These are phyloP conservation scores for Pterocarpus macrocarpus DNA, from an alignment of 306 rosid species.

Conservation along the genomic window DNA sequence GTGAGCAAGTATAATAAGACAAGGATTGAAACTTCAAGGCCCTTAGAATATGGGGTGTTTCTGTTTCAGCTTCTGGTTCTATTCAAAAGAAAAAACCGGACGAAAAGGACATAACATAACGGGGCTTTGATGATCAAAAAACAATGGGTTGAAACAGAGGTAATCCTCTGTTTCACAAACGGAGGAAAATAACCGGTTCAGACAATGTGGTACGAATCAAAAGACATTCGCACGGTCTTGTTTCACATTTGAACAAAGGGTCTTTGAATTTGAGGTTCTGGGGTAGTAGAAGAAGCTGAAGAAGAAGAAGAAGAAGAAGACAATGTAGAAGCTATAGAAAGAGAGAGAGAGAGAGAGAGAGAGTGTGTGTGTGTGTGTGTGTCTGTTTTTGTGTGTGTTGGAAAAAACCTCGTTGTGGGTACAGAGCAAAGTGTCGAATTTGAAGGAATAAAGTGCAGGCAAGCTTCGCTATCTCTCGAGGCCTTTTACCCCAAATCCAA, in stretches of 20 bases:
- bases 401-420: conserved; percentile 71
- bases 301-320: conserved; percentile 49
- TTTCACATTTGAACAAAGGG: conserved; percentile 18
- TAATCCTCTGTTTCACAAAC: conserved; percentile 50
- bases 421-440: conserved; percentile 74
- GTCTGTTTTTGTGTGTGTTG: conserved; percentile 23
- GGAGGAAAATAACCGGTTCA: conserved; percentile 51
- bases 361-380: conserved; percentile 33
- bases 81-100: conserved; percentile 6
- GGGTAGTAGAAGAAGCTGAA: neutral
- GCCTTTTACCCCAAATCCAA: conserved; percentile 79
- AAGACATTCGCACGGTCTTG: conserved; percentile 41
- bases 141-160: neutral
- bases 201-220: conserved; percentile 50
- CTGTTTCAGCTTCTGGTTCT: conserved; percentile 25
- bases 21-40: neutral
- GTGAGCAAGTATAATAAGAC: neutral
- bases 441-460: conserved; percentile 76
- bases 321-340: conserved; percentile 58
- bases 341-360: conserved; percentile 47
- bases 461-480: conserved; percentile 57
- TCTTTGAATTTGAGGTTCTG: conserved; percentile 49
- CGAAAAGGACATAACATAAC: conserved; percentile 25
- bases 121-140: conserved; percentile 38
- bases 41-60: conserved; percentile 27